Evolutionary conservation across 257 asterid genomes (phyloP), one percentile per base, ranked within the genome.

Genomic region (Nicotiana paniculata): DNA sequence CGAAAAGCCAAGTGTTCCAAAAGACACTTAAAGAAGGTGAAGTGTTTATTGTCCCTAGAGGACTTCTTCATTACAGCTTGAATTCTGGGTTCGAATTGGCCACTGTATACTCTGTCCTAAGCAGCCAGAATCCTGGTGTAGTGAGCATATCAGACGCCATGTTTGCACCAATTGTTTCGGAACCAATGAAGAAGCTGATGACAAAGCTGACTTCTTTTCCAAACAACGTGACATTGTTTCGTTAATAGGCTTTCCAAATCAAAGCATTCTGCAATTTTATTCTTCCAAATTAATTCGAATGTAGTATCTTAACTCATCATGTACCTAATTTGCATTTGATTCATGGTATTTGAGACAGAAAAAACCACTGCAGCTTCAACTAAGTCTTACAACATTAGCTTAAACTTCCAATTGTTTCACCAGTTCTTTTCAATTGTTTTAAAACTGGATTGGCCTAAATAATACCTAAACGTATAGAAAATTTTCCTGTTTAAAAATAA

Each of bases 111-210:
- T 91, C 98, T 0, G 90, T 88, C 74, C 79, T 94, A 46, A 92
- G 89, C 63, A 91, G 97, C 86, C 97, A 94, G 90, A 91, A 91
- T 77, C 97, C 98, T 0, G 98, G 98, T 48, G 3, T 90, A 17
- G 88, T 84, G 39, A 85, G 90, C 54, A 74, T 92, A 15, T 10
- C 93, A 0, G 93, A 90, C 13, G 90, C 93, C 35, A 51, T 85
- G 86, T 89, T 86, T 85, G 83, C 59, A 51, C 43, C 65, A 15
- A 16, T 74, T 81, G 84, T 79, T 78, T 30, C 86, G 6, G 83
- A 81, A 62, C 86, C 83, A 18, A 68, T 43, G 85, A 63, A 53
- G 17, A 82, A 59, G 86, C 7, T 86, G 57, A 80, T 81, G 90
- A 84, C 86, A 86, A 92, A 75, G 66, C 53, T 91, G 63, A 81